Conservation (phyloP, 805 yeast genomes). For the Myxozyma kluyveri region DNA sequence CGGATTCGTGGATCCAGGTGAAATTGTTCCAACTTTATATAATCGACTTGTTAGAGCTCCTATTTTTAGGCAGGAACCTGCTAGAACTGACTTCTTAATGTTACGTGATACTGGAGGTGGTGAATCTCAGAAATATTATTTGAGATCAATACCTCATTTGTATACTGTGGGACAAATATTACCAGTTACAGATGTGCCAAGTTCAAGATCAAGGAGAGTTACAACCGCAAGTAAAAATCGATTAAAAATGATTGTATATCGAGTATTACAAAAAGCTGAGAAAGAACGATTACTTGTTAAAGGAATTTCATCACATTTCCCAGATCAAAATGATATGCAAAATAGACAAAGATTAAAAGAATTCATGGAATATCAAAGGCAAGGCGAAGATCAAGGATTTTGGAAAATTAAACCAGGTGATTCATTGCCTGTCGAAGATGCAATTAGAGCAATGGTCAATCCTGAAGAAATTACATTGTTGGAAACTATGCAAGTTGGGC, state of each 20-base stretch:
- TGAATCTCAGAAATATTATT: slow-evolving; percentile 60
- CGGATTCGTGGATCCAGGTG: slow-evolving; percentile 94
- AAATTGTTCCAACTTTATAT: slow-evolving; percentile 87
- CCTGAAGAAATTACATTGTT: slow-evolving; percentile 88
- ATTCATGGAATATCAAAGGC: slow-evolving; percentile 94
- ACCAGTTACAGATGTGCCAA: slow-evolving; percentile 94
- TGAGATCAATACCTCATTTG: slow-evolving; percentile 66
- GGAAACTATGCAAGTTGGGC: slow-evolving; percentile 94
- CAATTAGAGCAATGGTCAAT: slow-evolving; percentile 73
- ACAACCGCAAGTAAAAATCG: slow-evolving; percentile 90
- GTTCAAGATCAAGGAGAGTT: slow-evolving; percentile 95
- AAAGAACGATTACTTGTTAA: slow-evolving; percentile 74
- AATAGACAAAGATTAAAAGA: slow-evolving; percentile 92
- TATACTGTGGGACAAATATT: slow-evolving; percentile 89
- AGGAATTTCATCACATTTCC: slow-evolving; percentile 88
- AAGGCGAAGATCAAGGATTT: slow-evolving; percentile 89
- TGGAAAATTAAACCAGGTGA: slow-evolving; percentile 82
- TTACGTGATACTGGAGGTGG: slow-evolving; percentile 73
- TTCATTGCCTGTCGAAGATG: slow-evolving; percentile 70
- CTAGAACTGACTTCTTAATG: slow-evolving; percentile 75
- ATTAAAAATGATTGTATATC: slow-evolving; percentile 86
- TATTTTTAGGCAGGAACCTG: slow-evolving; percentile 77
- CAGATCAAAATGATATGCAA: slow-evolving; percentile 97
- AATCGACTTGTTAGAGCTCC: slow-evolving; percentile 93
- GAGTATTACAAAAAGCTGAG: slow-evolving; percentile 75